phyloP scores from a whole-genome alignment of 2,329 filamentous ascomycete genomes.

The Aspergillus niger region DNA sequence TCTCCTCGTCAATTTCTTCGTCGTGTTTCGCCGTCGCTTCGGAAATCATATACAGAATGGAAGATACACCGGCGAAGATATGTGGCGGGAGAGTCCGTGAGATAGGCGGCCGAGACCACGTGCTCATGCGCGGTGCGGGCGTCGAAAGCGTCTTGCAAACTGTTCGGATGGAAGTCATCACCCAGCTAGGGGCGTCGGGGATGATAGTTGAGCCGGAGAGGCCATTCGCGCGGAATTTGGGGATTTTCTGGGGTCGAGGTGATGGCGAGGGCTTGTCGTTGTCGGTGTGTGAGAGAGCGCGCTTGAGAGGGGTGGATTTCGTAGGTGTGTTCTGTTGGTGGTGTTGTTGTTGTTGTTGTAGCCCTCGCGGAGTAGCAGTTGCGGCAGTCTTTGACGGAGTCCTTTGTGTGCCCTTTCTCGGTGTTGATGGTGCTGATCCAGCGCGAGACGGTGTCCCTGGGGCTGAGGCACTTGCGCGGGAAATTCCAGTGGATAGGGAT shows the following conservation, averaged over 20 bases:
- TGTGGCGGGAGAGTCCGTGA: slow-evolving; percentile 64
- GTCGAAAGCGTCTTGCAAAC: slow-evolving; percentile 65
- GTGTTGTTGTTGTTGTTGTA: slow-evolving; percentile 22
- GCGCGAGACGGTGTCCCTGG: slow-evolving; percentile 33
- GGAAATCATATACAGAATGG: slow-evolving; percentile 53
- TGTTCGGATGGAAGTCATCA: slow-evolving; percentile 67
- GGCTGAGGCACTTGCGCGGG: slow-evolving; percentile 33
- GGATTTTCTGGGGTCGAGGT: slow-evolving; percentile 23
- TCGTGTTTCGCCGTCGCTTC: slow-evolving; percentile 50
- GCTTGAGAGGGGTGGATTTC: slow-evolving; percentile 43
- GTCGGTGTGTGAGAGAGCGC: slow-evolving; percentile 31
- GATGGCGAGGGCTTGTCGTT: slow-evolving; percentile 24
- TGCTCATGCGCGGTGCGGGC: slow-evolving; percentile 43
- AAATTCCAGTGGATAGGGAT: slow-evolving; percentile 54
- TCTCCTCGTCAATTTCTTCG: slow-evolving; percentile 47
- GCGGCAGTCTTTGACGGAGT: slow-evolving; percentile 33
- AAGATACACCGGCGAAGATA: slow-evolving; percentile 70
- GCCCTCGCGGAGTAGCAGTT: slow-evolving; percentile 28
- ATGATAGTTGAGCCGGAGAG: slow-evolving; percentile 31
- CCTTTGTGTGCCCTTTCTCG: slow-evolving; percentile 30
- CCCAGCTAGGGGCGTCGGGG: slow-evolving; percentile 61
- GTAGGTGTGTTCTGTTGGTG: slow-evolving; percentile 39
- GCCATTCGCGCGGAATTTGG: slow-evolving; percentile 21
- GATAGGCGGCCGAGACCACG: slow-evolving; percentile 41
- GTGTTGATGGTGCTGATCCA: slow-evolving; percentile 41